A percentile compares a stretch with the other conserved stretches of the same genome.
Evolutionary conservation across 768 basidiomycete genomes (phyloP).

Genomic region (Tubosaeta sp.): DNA sequence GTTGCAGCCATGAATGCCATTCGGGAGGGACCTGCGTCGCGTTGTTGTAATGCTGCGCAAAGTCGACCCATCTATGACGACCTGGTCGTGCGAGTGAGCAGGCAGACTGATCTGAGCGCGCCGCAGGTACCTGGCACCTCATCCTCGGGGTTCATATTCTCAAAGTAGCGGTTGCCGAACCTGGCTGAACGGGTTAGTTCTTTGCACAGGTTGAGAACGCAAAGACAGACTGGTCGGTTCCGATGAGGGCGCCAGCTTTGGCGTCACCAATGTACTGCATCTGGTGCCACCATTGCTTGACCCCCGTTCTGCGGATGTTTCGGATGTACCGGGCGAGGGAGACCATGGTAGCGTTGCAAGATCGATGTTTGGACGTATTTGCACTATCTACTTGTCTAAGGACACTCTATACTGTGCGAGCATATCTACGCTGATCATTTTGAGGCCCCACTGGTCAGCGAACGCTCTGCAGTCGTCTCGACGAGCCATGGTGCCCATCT

Average conservation of each 20-base stretch:
- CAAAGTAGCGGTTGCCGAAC: conserved; percentile 92
- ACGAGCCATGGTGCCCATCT: conserved; percentile 87
- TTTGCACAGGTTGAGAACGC: neutral
- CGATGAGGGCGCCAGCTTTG: conserved; percentile 75
- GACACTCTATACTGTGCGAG: conserved; percentile 42
- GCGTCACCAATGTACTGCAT: conserved; percentile 94
- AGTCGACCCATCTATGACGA: conserved; percentile 97
- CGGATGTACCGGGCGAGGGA: conserved; percentile 75
- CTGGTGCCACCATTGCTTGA: conserved; percentile 87
- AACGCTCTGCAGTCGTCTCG: conserved; percentile 91
- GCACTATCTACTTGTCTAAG: neutral
- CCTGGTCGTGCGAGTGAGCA: conserved; percentile 41
- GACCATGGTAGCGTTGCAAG: conserved; percentile 43
- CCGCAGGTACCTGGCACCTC: conserved; percentile 74
- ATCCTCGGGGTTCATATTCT: conserved; percentile 83
- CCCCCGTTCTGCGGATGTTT: conserved; percentile 67
- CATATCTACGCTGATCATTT: conserved; percentile 94
- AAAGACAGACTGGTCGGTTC: conserved; percentile 74
- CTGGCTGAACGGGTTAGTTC: conserved; percentile 35
- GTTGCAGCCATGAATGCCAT: conserved; percentile 95
- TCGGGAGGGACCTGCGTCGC: conserved; percentile 93
- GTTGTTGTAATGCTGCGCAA: conserved; percentile 83
- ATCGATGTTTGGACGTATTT: conserved; percentile 25
- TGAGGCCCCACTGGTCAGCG: conserved; percentile 84
- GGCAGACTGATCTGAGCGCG: neutral